Percentiles rank a stretch among this genome's conserved stretches.
Conservation (phyloP, 192 early-diverging fungal species). For the Backusella circina region DNA sequence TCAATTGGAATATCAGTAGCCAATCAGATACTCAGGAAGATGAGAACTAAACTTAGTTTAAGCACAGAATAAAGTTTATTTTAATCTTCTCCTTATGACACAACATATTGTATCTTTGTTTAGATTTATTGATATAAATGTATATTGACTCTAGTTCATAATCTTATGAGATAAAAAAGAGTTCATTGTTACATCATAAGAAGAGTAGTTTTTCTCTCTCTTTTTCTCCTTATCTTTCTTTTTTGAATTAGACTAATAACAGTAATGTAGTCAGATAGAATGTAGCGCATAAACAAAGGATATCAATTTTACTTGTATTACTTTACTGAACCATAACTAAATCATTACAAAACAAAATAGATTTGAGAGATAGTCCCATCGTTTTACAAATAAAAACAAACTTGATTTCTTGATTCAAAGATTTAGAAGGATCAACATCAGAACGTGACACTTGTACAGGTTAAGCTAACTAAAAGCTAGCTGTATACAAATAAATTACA, state of each 20-base stretch:
- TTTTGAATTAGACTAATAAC: not conserved
- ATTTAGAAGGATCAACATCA: not conserved
- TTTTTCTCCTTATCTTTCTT: not conserved
- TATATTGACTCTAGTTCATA: not conserved
- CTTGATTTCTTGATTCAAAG: not conserved
- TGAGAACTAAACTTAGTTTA: not conserved
- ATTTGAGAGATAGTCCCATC: not conserved
- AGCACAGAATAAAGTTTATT: slow-evolving; percentile 5
- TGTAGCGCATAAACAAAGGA: not conserved
- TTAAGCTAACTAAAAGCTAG: not conserved
- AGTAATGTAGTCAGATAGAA: not conserved
- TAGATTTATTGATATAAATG: not conserved
- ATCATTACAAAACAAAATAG: not conserved
- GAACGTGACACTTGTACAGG: not conserved
- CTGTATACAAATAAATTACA: not conserved
- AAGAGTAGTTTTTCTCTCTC: no score
- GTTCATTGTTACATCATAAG: not conserved
- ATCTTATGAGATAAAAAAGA: not conserved
- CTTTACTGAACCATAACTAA: not conserved
- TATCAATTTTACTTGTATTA: not conserved
- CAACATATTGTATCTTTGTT: not conserved
- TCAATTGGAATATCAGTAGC: not conserved
- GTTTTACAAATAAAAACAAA: not conserved
- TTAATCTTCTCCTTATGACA: not conserved
- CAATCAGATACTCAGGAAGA: not conserved